Percentiles rank a stretch among this genome's conserved stretches.
Evolutionary conservation across 768 basidiomycete genomes (phyloP).

Genomic region (Lyophyllum decastes): DNA sequence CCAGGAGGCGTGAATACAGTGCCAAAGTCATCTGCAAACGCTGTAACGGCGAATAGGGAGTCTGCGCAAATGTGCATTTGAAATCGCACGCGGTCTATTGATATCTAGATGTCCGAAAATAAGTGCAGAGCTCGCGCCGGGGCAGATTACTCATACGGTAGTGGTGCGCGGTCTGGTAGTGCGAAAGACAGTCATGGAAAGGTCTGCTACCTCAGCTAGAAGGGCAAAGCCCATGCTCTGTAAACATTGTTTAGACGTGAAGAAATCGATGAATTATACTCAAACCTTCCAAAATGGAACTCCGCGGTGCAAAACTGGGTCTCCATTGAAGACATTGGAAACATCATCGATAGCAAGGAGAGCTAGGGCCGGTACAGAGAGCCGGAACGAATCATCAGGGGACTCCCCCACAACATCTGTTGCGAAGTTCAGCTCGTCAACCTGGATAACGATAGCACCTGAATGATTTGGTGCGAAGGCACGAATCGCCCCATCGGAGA

Average conservation of each 20-base stretch:
- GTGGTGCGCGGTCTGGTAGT: slow-evolving; percentile 33
- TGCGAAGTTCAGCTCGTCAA: slow-evolving; percentile 66
- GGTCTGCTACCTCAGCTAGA: slow-evolving; percentile 56
- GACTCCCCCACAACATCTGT: slow-evolving; percentile 76
- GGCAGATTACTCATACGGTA: slow-evolving; percentile 28
- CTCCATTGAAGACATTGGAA: slow-evolving; percentile 24
- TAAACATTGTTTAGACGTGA: slow-evolving; percentile 3
- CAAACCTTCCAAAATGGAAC: slow-evolving; percentile 69
- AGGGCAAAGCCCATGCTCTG: slow-evolving; percentile 72
- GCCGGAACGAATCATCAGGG: slow-evolving; percentile 50
- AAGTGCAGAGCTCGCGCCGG: neutral
- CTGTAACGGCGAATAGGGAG: slow-evolving; percentile 59
- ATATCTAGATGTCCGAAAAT: slow-evolving; percentile 40
- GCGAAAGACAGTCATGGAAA: slow-evolving; percentile 45
- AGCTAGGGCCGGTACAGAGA: slow-evolving; percentile 49
- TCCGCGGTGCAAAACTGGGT: slow-evolving; percentile 32
- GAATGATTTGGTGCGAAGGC: slow-evolving; percentile 55
- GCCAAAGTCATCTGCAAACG: slow-evolving; percentile 54
- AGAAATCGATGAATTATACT: slow-evolving; percentile 6
- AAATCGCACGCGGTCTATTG: slow-evolving; percentile 53
- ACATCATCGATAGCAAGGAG: slow-evolving; percentile 44
- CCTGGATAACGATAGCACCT: slow-evolving; percentile 67
- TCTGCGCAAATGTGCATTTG: slow-evolving; percentile 79
- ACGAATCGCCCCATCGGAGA: slow-evolving; percentile 69
- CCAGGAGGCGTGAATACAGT: slow-evolving; percentile 39